A percentile compares a stretch with the other conserved stretches of the same genome.
phyloP scores from a whole-genome alignment of 208 protist genomes.

The Trypanosomatidae sp. region DNA sequence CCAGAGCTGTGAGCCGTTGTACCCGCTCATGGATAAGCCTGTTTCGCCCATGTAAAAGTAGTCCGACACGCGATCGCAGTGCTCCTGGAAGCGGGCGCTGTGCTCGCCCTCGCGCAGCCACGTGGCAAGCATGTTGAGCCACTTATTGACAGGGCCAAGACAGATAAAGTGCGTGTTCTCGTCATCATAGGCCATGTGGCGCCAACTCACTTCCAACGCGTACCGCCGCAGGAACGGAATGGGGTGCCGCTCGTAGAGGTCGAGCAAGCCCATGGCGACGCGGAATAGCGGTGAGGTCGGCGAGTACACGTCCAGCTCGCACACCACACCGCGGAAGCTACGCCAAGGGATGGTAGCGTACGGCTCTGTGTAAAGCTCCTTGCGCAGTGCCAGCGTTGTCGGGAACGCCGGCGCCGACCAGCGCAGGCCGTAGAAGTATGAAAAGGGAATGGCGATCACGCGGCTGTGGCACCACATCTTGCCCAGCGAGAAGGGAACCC shows the following conservation, averaged over 20 bases:
- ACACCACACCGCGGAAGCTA: slow-evolving; percentile 61
- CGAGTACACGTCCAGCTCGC: slow-evolving; percentile 90
- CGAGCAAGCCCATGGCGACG: slow-evolving; percentile 44
- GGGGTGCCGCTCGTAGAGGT: slow-evolving; percentile 65
- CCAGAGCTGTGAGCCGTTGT: slow-evolving; percentile 99
- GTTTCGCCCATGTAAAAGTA: slow-evolving; percentile 95
- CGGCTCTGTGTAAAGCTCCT: slow-evolving; percentile 89
- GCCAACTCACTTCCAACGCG: slow-evolving; percentile 78
- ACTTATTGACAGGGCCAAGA: slow-evolving; percentile 97
- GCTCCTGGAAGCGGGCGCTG: slow-evolving; percentile 80
- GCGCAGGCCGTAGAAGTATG: slow-evolving; percentile 94
- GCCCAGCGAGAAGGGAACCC: slow-evolving; percentile 90
- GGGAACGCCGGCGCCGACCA: slow-evolving; percentile 53
- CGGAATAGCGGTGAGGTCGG: slow-evolving; percentile 83
- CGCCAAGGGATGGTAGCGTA: slow-evolving; percentile 91
- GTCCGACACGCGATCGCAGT: slow-evolving; percentile 92
- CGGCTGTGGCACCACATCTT: slow-evolving; percentile 96
- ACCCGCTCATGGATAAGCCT: slow-evolving; percentile 98
- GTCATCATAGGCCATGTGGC: slow-evolving; percentile 96
- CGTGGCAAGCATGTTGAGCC: slow-evolving; percentile 95
- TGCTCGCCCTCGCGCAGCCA: slow-evolving; percentile 91
- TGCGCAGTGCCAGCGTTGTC: slow-evolving; percentile 69
- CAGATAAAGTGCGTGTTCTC: slow-evolving; percentile 96
- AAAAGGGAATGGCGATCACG: slow-evolving; percentile 96
- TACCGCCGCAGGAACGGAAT: slow-evolving; percentile 74